phyloP scores from a whole-genome alignment of 2,329 filamentous ascomycete genomes.

The Aspergillus fumigatus region DNA sequence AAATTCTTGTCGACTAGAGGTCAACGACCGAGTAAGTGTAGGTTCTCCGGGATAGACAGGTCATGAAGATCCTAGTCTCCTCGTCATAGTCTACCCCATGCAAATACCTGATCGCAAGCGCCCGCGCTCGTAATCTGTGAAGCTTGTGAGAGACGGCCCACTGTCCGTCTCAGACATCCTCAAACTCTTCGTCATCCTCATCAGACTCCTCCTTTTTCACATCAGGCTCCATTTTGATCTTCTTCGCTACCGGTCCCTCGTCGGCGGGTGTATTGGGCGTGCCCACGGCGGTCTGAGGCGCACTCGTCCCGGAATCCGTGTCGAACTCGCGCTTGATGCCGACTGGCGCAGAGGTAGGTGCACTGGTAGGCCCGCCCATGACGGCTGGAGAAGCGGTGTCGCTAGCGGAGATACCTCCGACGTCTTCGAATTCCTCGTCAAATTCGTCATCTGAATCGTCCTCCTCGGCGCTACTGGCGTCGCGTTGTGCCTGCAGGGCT shows the following conservation, averaged over 20 bases:
- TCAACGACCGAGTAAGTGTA: background rate
- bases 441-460: constrained; percentile 35
- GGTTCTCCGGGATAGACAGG: background rate
- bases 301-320: constrained; percentile 36
- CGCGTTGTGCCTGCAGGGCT: constrained; percentile 38
- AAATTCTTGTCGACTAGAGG: background rate
- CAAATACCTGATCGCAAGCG: constrained; percentile 15
- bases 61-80: background rate
- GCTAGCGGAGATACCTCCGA: constrained; percentile 35
- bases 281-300: constrained; percentile 32
- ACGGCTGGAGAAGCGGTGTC: constrained; percentile 33
- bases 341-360: constrained; percentile 15
- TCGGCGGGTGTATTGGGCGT: constrained; percentile 36
- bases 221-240: constrained; percentile 36
- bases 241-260: constrained; percentile 41
- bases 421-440: constrained; percentile 44
- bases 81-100: background rate
- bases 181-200: constrained; percentile 43
- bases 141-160: background rate
- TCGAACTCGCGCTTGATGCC: constrained; percentile 38
- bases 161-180: constrained; percentile 31
- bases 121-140: constrained; percentile 3
- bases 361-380: constrained; percentile 24
- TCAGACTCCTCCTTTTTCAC: constrained; percentile 39
- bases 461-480: constrained; percentile 39